Conservation (phyloP, 306 rosid genomes). For the Glycine soja region DNA sequence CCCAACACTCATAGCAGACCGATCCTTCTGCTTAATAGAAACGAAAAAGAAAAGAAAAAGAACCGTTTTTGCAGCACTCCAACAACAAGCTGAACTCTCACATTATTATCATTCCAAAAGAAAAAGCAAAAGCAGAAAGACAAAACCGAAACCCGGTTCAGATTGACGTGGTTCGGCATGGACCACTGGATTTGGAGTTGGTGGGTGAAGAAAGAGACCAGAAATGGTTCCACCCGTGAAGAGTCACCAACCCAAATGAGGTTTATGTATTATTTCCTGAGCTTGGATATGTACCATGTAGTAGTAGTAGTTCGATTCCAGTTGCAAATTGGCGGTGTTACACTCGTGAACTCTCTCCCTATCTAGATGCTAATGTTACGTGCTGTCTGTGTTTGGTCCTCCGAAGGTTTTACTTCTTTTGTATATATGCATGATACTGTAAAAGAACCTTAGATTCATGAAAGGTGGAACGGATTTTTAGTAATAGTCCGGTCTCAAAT, state of each 20-base stretch:
- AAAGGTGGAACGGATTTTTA: not conserved
- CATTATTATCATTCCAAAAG: constrained; percentile 35
- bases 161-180: constrained; percentile 55
- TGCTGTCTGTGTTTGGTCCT: not conserved
- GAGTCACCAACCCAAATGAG: constrained; percentile 58
- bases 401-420: not conserved
- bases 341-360: constrained; percentile 25
- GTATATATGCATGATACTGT: not conserved
- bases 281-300: not conserved
- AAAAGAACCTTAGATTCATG: constrained; percentile 5
- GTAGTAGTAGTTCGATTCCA: not conserved
- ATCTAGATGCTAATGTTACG: not conserved
- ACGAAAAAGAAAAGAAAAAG: not conserved
- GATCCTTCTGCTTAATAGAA: constrained; percentile 56
- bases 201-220: constrained; percentile 64
- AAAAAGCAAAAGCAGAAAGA: constrained; percentile 13
- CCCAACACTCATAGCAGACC: constrained; percentile 64
- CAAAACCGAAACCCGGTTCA: constrained; percentile 11
- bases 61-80: constrained; percentile 37
- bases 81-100: constrained; percentile 40
- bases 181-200: constrained; percentile 51
- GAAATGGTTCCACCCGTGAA: constrained; percentile 76
- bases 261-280: not conserved
- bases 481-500: too few relatives aligned
- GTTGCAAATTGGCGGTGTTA: constrained; percentile 23